These are phyloP conservation scores for Curvularia lunata DNA, from an alignment of 2,329 filamentous ascomycete species.

Conservation along the genomic window DNA sequence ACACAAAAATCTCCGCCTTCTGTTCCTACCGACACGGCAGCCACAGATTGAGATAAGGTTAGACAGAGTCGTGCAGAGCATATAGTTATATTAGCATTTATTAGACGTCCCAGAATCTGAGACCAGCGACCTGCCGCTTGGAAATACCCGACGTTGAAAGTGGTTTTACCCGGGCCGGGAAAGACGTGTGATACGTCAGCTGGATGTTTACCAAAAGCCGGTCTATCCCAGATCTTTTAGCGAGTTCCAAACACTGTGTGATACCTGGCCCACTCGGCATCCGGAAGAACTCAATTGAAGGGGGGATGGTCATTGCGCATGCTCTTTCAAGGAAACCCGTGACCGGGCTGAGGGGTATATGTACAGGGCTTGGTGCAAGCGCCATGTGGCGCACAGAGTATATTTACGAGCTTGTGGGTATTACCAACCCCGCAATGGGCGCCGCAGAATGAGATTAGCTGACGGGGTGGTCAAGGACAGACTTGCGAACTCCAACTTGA, in stretches of 20 bases:
- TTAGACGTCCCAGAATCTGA: constrained; percentile 32
- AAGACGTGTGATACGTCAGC: constrained; percentile 30
- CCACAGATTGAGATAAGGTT: constrained; percentile 27
- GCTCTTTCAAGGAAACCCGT: constrained; percentile 1
- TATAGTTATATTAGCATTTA: constrained; percentile 43
- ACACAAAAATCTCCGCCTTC: constrained; percentile 31
- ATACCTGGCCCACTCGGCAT: constrained; percentile 13
- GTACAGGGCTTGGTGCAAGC: constrained; percentile 1
- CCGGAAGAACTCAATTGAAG: constrained; percentile 12
- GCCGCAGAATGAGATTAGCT: background rate
- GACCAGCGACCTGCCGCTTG: constrained; percentile 30
- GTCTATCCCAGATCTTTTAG: constrained; percentile 26
- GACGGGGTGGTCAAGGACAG: background rate
- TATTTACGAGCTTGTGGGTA: background rate
- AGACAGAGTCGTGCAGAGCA: constrained; percentile 29
- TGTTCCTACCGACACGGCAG: constrained; percentile 27
- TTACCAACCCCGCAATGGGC: background rate
- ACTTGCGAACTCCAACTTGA: background rate
- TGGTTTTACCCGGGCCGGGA: constrained; percentile 28
- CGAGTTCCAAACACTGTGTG: constrained; percentile 23
- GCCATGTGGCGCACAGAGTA: constrained; percentile 1
- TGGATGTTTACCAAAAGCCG: constrained; percentile 23
- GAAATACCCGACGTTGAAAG: constrained; percentile 29
- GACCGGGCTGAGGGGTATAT: constrained; percentile 5
- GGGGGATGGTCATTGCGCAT: constrained; percentile 12